Percentiles rank a stretch among this genome's conserved stretches.
Evolutionary conservation across 176 grass and related monocot genomes (phyloP).

Genomic region (Carex scoparia): DNA sequence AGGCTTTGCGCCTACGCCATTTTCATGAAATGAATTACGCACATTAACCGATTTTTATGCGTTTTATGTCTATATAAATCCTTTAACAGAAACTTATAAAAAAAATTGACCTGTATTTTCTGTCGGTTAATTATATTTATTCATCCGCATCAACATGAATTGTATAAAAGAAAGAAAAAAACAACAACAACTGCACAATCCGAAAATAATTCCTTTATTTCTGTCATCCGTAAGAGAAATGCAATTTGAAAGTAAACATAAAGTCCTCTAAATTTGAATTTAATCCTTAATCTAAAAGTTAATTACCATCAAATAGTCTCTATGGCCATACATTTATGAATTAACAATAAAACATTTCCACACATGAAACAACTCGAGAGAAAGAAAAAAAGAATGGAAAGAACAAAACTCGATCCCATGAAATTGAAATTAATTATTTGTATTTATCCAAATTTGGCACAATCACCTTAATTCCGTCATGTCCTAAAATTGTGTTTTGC

Average conservation of each 20-base stretch:
- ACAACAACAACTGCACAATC: not conserved
- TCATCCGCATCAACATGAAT: not conserved
- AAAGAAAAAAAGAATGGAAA: not conserved
- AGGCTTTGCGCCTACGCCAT: not conserved
- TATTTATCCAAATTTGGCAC: not conserved
- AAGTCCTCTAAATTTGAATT: not conserved
- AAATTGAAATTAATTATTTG: conserved; percentile 9
- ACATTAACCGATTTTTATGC: no score
- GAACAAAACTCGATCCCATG: not conserved
- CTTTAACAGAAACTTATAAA: not conserved
- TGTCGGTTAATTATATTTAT: not conserved
- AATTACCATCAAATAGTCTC: not conserved
- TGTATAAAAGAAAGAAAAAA: not conserved
- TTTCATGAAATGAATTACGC: not conserved
- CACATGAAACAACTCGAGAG: not conserved
- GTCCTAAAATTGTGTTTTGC: conserved; percentile 41
- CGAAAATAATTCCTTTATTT: not conserved
- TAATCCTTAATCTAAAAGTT: conserved; percentile 16
- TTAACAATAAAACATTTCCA: not conserved
- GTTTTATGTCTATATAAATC: not conserved
- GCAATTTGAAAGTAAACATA: not conserved
- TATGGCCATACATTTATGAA: conserved; percentile 6
- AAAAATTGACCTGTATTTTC: not conserved
- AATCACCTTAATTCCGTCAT: not conserved
- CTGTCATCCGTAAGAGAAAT: not conserved